phyloP scores from a whole-genome alignment of 2,329 filamentous ascomycete genomes.

The Chlorencoelia australis region DNA sequence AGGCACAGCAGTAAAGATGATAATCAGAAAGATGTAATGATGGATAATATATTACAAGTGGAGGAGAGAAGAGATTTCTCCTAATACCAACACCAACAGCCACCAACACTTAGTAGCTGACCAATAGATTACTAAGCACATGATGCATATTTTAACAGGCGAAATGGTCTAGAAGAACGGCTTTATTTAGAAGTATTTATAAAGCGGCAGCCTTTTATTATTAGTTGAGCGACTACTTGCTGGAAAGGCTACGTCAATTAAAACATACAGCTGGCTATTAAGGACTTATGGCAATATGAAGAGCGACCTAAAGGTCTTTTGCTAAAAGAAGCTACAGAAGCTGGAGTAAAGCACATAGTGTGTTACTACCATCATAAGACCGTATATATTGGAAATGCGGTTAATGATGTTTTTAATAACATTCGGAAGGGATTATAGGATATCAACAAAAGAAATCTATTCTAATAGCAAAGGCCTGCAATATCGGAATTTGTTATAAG shows the following conservation, averaged over 20 bases:
- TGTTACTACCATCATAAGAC: constrained; percentile 35
- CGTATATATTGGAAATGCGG: constrained; percentile 26
- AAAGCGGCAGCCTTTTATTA: constrained; percentile 25
- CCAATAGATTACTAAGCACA: no score
- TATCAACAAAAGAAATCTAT: no score
- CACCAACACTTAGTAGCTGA: no score
- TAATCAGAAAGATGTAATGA: no score
- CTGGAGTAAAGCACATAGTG: constrained; percentile 31
- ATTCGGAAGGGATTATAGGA: constrained; percentile 24
- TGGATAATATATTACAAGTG: no score
- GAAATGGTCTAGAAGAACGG: constrained; percentile 28
- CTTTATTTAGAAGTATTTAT: constrained; percentile 33
- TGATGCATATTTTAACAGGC: no score
- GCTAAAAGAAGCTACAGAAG: constrained; percentile 28
- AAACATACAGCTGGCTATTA: constrained; percentile 33
- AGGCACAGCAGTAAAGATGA: no score
- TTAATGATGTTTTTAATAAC: constrained; percentile 28
- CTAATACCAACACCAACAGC: no score
- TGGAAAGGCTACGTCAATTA: constrained; percentile 34
- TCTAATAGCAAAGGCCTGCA: no score
- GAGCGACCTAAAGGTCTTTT: constrained; percentile 33
- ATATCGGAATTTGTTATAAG: no score
- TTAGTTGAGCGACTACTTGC: constrained; percentile 33
- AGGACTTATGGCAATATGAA: constrained; percentile 35
- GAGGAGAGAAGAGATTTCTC: no score